Evolutionary conservation across 345 rosid species (phyloP).

Genomic region (Pistacia atlantica): DNA sequence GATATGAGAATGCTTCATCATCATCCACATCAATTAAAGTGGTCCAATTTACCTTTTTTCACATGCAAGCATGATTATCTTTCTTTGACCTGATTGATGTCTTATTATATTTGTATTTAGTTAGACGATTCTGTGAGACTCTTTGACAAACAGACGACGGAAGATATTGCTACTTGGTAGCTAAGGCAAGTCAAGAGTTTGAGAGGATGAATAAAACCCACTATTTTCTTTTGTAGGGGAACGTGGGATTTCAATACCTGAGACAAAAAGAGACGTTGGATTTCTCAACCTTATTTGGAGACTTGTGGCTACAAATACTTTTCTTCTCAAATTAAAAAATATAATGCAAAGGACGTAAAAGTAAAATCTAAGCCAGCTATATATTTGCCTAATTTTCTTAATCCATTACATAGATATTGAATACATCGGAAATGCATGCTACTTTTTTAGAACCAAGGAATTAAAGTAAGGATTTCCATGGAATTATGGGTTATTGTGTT

Average conservation of each 20-base stretch:
- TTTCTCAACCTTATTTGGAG: not conserved
- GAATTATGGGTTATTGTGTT: no score
- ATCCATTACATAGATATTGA: no score
- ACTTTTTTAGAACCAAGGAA: no score
- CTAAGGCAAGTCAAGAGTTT: not conserved
- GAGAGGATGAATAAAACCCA: constrained; percentile 1
- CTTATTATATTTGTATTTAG: no score
- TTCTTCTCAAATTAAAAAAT: not conserved
- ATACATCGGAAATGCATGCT: no score
- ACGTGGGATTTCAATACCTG: constrained; percentile 16
- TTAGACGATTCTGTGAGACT: no score
- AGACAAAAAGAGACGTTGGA: constrained; percentile 8
- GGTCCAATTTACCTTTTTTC: not conserved
- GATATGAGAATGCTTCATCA: no score
- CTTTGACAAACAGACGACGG: not conserved
- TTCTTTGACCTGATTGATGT: not conserved
- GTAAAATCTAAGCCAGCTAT: not conserved
- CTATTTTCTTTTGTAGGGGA: not conserved
- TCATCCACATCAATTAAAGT: not conserved
- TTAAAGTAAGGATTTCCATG: no score
- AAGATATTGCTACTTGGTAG: no score
- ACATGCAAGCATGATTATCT: not conserved
- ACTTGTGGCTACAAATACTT: not conserved
- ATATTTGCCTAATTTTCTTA: no score
- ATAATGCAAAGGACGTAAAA: not conserved